Percentiles rank a stretch among this genome's conserved stretches.
Evolutionary conservation across 805 yeast genomes (phyloP).

Genomic region (Ogataea parapolymorpha): DNA sequence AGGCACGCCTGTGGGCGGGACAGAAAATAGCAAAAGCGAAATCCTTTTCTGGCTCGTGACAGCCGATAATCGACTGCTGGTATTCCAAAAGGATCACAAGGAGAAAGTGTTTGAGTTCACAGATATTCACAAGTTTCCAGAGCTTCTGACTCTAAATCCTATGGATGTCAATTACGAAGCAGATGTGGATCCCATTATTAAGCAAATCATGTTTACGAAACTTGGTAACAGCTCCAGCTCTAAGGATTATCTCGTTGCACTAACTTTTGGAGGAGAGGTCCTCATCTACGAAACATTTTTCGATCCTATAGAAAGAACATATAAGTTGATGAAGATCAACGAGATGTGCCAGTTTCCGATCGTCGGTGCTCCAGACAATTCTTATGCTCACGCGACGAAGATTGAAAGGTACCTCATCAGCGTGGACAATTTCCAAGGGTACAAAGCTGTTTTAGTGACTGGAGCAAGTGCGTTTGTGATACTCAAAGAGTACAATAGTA

Average conservation of each 20-base stretch:
- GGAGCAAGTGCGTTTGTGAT: conserved; percentile 72
- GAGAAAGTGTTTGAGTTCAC: conserved; percentile 53
- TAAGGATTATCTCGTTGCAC: conserved; percentile 63
- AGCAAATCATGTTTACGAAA: conserved; percentile 60
- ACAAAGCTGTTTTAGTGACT: conserved; percentile 61
- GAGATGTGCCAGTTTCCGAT: conserved; percentile 43
- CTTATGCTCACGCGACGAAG: conserved; percentile 63
- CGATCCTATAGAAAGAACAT: conserved; percentile 38
- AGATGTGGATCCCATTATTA: conserved; percentile 70
- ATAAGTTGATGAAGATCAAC: conserved; percentile 40
- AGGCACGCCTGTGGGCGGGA: conserved; percentile 23
- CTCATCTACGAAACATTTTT: conserved; percentile 58
- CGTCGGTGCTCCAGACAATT: conserved; percentile 80
- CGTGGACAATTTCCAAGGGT: conserved; percentile 54
- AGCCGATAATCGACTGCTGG: conserved; percentile 70
- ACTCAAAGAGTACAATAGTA: conserved; percentile 59
- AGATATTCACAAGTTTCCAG: conserved; percentile 46
- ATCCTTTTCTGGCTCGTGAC: conserved; percentile 63
- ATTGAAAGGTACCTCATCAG: conserved; percentile 67
- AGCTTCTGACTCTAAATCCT: conserved; percentile 39
- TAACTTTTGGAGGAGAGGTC: conserved; percentile 82
- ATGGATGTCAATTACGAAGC: conserved; percentile 48
- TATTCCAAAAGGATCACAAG: conserved; percentile 53
- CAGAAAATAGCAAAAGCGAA: conserved; percentile 28
- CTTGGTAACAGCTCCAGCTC: conserved; percentile 56